Evolutionary conservation across 2,329 filamentous ascomycete genomes (phyloP), one percentile per base, ranked within the genome.

Genomic region (Penicillium sp.): DNA sequence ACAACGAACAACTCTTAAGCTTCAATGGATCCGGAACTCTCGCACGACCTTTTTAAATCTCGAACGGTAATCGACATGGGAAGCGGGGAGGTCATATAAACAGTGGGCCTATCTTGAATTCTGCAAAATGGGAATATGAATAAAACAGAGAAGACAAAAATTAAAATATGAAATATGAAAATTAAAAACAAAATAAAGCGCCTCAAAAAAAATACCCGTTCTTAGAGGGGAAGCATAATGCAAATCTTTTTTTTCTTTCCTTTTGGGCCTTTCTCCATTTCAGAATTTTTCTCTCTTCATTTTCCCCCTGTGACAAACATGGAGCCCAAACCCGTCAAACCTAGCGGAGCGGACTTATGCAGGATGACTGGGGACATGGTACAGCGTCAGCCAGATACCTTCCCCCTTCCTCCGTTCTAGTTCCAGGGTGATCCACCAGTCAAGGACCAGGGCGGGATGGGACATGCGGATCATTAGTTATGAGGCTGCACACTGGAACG

Each of bases 401-500:
- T 67, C 68, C 69, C 57, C 63, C 56, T 37, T 13, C 12, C 35
- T 15, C 13, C 35, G 35, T 37, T 37, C 35, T 15, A 37, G 47
- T 37, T 53, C 72, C 69, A 68, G 65, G 60, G 62, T 70, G 68
- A 69, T 72, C 72, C 70, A 74, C 74, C 70, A 75, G 68, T 75
- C 65, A 72, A 71, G 65, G 63, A 68, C 57, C 63, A 61, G 65
- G 67, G 63, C 66, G 69, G 65, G 70, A 70, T 73, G 71, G 69
- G 73, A 73, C 66, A 75, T 78, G 76, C 76, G 76, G 73, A 78
- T 78, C 76, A 77, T 75, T 72, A 28, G 53, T 26, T 55, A 70
- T 76, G 76, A 77, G 75, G 75, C 76, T 78, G 77, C 75, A 78
- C 77, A 75, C 76, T 79, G 78, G 78, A 76, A 79, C 78, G 78